Conservation (phyloP, 2,329 filamentous ascomycete species). For the Dactylella cylindrospora region DNA sequence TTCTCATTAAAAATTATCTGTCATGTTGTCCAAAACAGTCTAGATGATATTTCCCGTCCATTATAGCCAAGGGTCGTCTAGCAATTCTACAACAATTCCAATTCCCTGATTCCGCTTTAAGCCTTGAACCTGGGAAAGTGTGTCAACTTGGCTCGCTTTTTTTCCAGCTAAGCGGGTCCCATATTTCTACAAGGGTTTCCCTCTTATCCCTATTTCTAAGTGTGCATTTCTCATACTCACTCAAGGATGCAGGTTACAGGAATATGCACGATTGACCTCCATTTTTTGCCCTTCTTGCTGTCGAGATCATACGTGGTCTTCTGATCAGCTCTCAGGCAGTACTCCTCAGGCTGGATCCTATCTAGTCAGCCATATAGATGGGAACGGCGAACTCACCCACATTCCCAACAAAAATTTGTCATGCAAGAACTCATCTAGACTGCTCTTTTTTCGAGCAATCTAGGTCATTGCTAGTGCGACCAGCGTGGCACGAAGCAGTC, state of each 20-base stretch:
- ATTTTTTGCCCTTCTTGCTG: neutral
- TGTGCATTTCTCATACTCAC: conserved; percentile 13
- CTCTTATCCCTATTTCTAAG: no score
- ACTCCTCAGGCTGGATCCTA: conserved; percentile 12
- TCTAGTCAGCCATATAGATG: conserved; percentile 1
- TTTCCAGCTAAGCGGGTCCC: conserved; percentile 24
- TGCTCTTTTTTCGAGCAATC: no score
- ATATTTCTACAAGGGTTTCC: no score
- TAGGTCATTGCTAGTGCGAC: no score
- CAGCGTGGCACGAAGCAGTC: no score
- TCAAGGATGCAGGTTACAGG: conserved; percentile 6
- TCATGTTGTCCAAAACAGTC: conserved; percentile 9
- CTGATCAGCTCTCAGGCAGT: neutral
- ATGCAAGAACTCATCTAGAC: conserved; percentile 18
- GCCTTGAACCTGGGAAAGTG: conserved; percentile 10
- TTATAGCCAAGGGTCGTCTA: conserved; percentile 24
- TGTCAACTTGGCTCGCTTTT: no score
- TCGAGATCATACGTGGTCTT: no score
- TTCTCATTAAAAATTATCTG: conserved; percentile 14
- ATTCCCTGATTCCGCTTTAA: no score
- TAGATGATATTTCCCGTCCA: conserved; percentile 3
- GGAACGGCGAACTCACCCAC: conserved; percentile 11
- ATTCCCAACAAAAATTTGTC: conserved; percentile 26
- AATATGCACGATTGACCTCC: no score
- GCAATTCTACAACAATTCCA: no score